Conservation (phyloP, 179 eudicot species). For the Actinidia arguta region DNA sequence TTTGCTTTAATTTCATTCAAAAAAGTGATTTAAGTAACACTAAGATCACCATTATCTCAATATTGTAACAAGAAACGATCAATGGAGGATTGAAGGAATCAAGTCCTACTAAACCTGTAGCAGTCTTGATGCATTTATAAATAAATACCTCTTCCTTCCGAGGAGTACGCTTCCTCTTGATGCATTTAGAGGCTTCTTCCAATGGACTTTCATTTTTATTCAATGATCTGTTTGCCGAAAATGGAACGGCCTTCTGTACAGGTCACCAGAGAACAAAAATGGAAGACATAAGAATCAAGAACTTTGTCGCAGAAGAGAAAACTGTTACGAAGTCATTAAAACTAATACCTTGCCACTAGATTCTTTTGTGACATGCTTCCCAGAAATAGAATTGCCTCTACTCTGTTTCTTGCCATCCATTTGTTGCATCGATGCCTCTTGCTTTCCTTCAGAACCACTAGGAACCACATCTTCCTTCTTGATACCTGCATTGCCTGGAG, state of each 20-base stretch:
- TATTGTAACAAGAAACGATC: background rate
- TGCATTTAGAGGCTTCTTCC: conserved; percentile 3
- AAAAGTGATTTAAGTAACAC: background rate
- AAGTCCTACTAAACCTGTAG: background rate
- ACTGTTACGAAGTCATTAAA: background rate
- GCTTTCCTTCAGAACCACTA: conserved; percentile 27
- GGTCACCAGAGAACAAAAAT: conserved; percentile 13
- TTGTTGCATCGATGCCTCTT: conserved; percentile 7
- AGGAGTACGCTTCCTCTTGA: conserved; percentile 28
- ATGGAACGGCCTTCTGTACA: conserved; percentile 20
- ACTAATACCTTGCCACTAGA: conserved; percentile 49
- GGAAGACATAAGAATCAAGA: background rate
- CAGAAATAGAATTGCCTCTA: conserved; percentile 23
- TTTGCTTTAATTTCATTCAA: background rate
- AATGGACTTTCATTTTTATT: conserved; percentile 15
- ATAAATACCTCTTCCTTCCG: conserved; percentile 28
- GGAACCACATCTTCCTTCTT: conserved; percentile 25
- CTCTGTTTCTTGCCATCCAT: conserved; percentile 31
- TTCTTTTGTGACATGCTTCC: conserved; percentile 36
- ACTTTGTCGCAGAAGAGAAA: background rate
- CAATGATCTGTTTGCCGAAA: conserved; percentile 10
- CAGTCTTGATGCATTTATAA: background rate
- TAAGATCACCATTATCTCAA: background rate
- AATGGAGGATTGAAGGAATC: background rate
- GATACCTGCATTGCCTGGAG: conserved; percentile 21